Percentiles rank a stretch among this genome's conserved stretches.
Evolutionary conservation across 1,139 yeast species (phyloP).

Genomic region (Yamadazyma mexicana): DNA sequence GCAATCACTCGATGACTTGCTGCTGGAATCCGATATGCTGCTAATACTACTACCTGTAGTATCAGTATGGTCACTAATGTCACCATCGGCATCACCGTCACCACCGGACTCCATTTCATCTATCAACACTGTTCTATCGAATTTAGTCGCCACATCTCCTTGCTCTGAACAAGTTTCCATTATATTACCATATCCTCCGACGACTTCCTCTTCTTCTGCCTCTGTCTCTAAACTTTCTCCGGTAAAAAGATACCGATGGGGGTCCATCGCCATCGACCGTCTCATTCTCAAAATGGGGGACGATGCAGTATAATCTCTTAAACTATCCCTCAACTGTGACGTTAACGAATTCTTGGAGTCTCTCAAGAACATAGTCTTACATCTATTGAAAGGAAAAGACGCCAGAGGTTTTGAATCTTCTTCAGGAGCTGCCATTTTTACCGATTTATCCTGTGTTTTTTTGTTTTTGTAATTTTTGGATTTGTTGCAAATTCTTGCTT

Average conservation of each 20-base stretch:
- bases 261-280: too few relatives aligned
- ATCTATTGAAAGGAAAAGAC: constrained; percentile 11
- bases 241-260: too few relatives aligned
- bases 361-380: constrained; percentile 6
- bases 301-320: constrained; percentile 3
- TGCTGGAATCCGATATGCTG: neutral
- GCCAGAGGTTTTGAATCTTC: constrained; percentile 3
- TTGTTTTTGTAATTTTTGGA: neutral
- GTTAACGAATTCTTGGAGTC: constrained; percentile 5
- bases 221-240: too few relatives aligned
- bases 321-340: constrained; percentile 1
- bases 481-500: neutral
- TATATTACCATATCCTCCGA: neutral
- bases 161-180: too few relatives aligned
- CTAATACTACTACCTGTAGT: neutral
- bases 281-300: too few relatives aligned
- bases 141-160: too few relatives aligned
- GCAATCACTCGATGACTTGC: neutral
- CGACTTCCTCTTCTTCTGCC: too few relatives aligned
- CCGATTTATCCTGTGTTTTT: neutral
- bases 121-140: too few relatives aligned
- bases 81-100: neutral
- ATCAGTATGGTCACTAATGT: neutral
- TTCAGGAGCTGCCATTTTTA: neutral
- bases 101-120: neutral